A percentile compares a stretch with the other conserved stretches of the same genome.
phyloP scores from a whole-genome alignment of 139 green algal species.

The Astrephomene gubernaculifera region DNA sequence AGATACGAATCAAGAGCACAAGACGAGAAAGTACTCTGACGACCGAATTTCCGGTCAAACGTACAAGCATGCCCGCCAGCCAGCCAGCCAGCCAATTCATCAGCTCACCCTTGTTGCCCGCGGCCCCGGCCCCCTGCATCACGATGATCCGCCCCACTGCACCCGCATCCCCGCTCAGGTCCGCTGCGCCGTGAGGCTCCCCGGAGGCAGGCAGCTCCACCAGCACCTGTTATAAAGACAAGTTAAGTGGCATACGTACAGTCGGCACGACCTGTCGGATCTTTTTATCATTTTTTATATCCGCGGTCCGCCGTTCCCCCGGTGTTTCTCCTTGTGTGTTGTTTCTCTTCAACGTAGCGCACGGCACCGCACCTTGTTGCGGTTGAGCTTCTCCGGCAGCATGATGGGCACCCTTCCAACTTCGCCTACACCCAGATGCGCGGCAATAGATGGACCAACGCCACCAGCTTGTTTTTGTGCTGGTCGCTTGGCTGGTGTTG shows the following conservation, averaged over 20 bases:
- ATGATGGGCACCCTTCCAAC: constrained; percentile 3
- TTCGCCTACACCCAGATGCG: neutral
- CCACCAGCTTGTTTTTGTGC: neutral
- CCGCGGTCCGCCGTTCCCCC: too few species aligned
- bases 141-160: constrained; percentile 66
- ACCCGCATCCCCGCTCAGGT: constrained; percentile 70
- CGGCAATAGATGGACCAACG: neutral
- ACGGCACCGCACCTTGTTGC: neutral
- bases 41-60: too few species aligned
- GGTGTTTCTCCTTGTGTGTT: neutral
- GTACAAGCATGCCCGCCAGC: too few species aligned
- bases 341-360: neutral
- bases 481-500: neutral
- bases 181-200: constrained; percentile 34
- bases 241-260: too few species aligned
- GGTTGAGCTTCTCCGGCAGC: constrained; percentile 12
- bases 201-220: constrained; percentile 55
- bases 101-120: too few species aligned
- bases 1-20: too few species aligned
- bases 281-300: too few species aligned
- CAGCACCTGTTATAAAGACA: too few species aligned
- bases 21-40: too few species aligned
- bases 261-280: too few species aligned
- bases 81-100: too few species aligned
- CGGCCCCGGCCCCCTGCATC: constrained; percentile 1